Conservation (phyloP, 495 filamentous ascomycete species). For the Tuber brumale region DNA sequence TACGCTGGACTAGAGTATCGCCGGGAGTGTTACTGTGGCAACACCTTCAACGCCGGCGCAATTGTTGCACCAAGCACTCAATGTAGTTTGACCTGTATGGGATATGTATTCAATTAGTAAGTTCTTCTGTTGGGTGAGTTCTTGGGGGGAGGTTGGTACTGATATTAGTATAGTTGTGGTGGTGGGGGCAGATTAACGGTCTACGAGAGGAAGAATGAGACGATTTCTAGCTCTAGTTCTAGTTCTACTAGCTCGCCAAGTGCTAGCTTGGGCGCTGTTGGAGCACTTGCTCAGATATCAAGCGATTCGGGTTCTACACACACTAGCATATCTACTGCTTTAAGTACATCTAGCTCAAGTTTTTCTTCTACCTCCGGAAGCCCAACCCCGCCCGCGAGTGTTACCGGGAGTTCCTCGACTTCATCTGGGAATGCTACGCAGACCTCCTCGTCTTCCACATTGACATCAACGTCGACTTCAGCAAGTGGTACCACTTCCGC, state of each 20-base stretch:
- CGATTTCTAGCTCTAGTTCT: slow-evolving; percentile 2
- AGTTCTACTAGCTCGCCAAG: background rate
- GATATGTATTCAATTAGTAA: slow-evolving; percentile 20
- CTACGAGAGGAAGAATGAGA: slow-evolving; percentile 15
- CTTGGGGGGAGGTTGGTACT: background rate
- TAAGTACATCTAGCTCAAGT: slow-evolving; percentile 11
- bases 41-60: slow-evolving; percentile 16
- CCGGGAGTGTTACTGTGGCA: slow-evolving; percentile 25
- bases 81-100: slow-evolving; percentile 17
- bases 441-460: background rate
- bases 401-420: background rate
- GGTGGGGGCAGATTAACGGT: slow-evolving; percentile 29
- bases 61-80: slow-evolving; percentile 14
- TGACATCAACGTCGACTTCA: background rate
- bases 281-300: background rate
- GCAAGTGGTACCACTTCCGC: slow-evolving; percentile 14
- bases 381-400: background rate
- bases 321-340: background rate
- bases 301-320: background rate
- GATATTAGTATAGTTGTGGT: slow-evolving; percentile 25
- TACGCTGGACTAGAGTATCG: slow-evolving; percentile 44
- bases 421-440: background rate
- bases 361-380: background rate
- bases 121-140: background rate
- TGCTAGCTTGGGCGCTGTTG: background rate